Conservation (phyloP, 179 eudicot species). For the Silene coronaria region DNA sequence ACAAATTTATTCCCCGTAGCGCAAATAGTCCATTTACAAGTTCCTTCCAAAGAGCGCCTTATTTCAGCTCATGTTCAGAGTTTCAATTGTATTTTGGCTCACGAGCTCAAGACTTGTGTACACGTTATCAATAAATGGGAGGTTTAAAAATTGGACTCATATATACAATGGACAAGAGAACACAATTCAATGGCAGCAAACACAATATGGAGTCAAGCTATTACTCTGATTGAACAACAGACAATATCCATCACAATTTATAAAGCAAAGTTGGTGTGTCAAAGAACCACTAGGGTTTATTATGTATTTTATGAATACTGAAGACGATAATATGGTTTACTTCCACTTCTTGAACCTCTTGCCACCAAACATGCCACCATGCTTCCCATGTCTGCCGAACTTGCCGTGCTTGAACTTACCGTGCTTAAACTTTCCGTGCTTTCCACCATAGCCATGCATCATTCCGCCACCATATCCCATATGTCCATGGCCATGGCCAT, state of each 20-base stretch:
- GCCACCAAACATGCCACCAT: slow-evolving; percentile 31
- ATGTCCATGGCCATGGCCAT: slow-evolving; percentile 19
- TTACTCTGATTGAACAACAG: not conserved
- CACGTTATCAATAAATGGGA: too few relatives aligned
- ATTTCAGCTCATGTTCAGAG: not conserved
- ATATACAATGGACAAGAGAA: not conserved
- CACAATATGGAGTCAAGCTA: not conserved
- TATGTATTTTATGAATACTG: not conserved
- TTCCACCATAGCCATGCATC: slow-evolving; percentile 25
- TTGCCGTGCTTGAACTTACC: slow-evolving; percentile 34
- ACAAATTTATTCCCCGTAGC: too few relatives aligned
- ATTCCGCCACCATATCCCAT: slow-evolving; percentile 13
- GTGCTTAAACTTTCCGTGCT: slow-evolving; percentile 34
- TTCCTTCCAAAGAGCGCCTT: too few relatives aligned
- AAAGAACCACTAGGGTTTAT: slow-evolving; percentile 5
- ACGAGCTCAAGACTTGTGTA: too few relatives aligned
- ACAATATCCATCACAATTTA: slow-evolving; percentile 9
- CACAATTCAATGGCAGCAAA: not conserved
- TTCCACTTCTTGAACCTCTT: slow-evolving; percentile 66
- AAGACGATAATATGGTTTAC: slow-evolving; percentile 19
- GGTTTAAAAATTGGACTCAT: not conserved
- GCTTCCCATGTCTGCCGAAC: slow-evolving; percentile 37
- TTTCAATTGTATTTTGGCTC: not conserved
- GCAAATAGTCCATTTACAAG: too few relatives aligned
- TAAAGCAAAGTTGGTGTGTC: slow-evolving; percentile 4